Conservation (phyloP, 2,329 filamentous ascomycete species). For the Paracorniculantispora psalliotae region DNA sequence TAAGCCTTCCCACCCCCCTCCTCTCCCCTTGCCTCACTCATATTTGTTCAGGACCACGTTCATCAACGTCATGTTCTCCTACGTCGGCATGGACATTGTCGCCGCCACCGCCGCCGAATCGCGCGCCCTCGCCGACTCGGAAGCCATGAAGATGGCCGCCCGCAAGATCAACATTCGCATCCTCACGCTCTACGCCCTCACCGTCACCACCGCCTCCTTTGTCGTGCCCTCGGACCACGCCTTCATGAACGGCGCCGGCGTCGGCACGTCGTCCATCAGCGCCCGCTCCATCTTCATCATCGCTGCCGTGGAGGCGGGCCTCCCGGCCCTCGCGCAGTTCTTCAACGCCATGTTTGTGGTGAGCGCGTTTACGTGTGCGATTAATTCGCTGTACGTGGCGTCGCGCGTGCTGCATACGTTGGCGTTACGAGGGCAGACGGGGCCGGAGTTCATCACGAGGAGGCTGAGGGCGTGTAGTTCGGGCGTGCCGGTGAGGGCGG, state of each 20-base stretch:
- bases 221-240: conserved; percentile 33
- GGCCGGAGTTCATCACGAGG: conserved; percentile 35
- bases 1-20: conserved; percentile 17
- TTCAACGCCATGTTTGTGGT: conserved; percentile 36
- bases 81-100: conserved; percentile 35
- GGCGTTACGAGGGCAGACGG: conserved; percentile 32
- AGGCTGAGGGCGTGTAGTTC: conserved; percentile 30
- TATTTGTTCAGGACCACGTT: conserved; percentile 30
- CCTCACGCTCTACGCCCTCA: conserved; percentile 24
- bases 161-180: conserved; percentile 35
- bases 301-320: conserved; percentile 32
- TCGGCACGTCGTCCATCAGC: conserved; percentile 32
- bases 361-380: conserved; percentile 32
- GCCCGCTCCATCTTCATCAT: conserved; percentile 31
- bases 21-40: not conserved
- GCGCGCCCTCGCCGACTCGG: conserved; percentile 28
- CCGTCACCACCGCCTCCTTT: conserved; percentile 26
- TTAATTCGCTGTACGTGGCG: conserved; percentile 34
- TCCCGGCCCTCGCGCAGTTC: conserved; percentile 31
- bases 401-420: conserved; percentile 33
- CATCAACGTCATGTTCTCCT: conserved; percentile 33
- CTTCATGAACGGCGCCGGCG: conserved; percentile 34
- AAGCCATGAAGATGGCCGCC: conserved; percentile 37
- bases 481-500: conserved; percentile 34
- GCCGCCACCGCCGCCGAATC: conserved; percentile 34